Percentiles rank a stretch among this genome's conserved stretches.
Conservation (phyloP, 2,329 filamentous ascomycete genomes). For the Colletotrichum salicis region DNA sequence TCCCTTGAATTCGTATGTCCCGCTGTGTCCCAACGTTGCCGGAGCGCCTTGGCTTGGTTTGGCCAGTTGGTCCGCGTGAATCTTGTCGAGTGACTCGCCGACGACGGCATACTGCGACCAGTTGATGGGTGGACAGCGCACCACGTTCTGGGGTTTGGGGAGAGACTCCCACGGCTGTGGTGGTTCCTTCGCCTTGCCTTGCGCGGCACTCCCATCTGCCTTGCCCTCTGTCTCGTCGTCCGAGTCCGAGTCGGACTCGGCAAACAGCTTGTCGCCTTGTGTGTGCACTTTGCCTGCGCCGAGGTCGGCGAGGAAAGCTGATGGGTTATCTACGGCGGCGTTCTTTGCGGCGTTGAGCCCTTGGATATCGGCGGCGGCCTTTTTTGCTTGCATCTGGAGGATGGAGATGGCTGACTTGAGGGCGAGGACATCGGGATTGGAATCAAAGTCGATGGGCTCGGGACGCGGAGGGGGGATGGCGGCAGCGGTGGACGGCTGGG, state of each 20-base stretch:
- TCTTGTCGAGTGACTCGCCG: conserved; percentile 82
- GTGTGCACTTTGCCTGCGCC: conserved; percentile 67
- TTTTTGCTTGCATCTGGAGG: conserved; percentile 85
- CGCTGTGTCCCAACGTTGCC: conserved; percentile 53
- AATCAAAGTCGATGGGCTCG: conserved; percentile 66
- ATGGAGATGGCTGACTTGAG: conserved; percentile 86
- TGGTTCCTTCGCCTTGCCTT: conserved; percentile 14
- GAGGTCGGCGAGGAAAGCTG: conserved; percentile 77
- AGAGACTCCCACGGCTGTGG: conserved; percentile 67
- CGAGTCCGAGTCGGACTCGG: conserved; percentile 36
- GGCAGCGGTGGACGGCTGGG: conserved; percentile 50
- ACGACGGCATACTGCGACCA: conserved; percentile 96
- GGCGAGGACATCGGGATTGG: conserved; percentile 88
- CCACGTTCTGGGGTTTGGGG: conserved; percentile 82
- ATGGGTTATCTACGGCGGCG: conserved; percentile 76
- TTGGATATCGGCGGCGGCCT: conserved; percentile 79
- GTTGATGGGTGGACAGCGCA: conserved; percentile 89
- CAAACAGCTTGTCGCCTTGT: conserved; percentile 45
- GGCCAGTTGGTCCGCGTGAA: conserved; percentile 82
- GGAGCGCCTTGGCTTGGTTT: conserved; percentile 70
- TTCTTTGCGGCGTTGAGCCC: conserved; percentile 75
- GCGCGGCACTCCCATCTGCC: neutral
- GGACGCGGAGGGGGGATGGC: conserved; percentile 59
- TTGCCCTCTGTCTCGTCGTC: conserved; percentile 44
- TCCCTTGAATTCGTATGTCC: conserved; percentile 62